phyloP scores from a whole-genome alignment of 1,284 basidiomycete species.

The Ceratobasidium theobromae region DNA sequence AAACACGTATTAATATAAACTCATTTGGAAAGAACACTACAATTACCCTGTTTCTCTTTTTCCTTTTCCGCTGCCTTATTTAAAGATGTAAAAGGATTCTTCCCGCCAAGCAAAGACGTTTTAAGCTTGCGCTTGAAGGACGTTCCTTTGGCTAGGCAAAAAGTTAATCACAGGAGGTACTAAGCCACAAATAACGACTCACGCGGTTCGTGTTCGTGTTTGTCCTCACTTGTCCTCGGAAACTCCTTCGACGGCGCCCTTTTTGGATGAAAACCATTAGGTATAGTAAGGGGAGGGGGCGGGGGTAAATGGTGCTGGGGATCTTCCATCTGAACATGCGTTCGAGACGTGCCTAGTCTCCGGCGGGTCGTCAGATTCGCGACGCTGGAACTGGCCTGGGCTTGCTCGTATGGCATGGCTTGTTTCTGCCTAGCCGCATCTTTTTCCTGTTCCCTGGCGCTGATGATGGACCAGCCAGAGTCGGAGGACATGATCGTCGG shows the following conservation, averaged over 20 bases:
- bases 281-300: neutral
- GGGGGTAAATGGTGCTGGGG: neutral
- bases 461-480: conserved; percentile 13
- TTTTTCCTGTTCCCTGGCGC: conserved; percentile 1
- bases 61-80: neutral
- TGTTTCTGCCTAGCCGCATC: neutral
- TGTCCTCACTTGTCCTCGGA: conserved; percentile 15
- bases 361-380: neutral
- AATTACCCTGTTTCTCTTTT: conserved; percentile 6
- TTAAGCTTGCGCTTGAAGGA: conserved; percentile 6
- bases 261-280: neutral
- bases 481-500: conserved; percentile 27
- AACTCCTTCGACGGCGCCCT: conserved; percentile 5
- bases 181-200: neutral
- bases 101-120: conserved; percentile 16
- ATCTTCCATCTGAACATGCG: conserved; percentile 17
- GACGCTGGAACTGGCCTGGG: neutral
- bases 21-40: neutral
- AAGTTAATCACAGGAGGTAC: too few relatives aligned
- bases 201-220: neutral
- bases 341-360: conserved; percentile 7
- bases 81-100: neutral
- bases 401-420: neutral
- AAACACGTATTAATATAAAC: neutral
- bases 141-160: neutral